phyloP scores from a whole-genome alignment of 805 yeast genomes.

The Kluyveromyces aestuarii region DNA sequence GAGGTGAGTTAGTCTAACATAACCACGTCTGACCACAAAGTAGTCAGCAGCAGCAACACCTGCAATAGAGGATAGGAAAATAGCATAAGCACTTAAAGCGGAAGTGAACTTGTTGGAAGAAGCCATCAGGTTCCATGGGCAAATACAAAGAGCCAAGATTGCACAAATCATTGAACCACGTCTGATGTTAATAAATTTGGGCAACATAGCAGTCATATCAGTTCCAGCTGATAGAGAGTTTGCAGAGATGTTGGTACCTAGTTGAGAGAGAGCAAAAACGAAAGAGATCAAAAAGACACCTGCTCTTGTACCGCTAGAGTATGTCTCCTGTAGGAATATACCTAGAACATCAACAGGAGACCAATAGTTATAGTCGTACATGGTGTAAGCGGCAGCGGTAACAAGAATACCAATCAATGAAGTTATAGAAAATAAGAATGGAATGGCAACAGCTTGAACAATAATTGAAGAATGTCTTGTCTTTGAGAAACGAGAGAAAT shows the following conservation, averaged over 20 bases:
- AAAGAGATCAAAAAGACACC: constrained; percentile 71
- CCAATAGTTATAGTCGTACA: constrained; percentile 72
- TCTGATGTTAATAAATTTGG: constrained; percentile 59
- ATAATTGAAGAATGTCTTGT: constrained; percentile 42
- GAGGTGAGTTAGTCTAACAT: constrained; percentile 52
- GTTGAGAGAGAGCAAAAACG: constrained; percentile 65
- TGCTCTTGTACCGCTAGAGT: constrained; percentile 52
- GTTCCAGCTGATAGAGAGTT: constrained; percentile 67
- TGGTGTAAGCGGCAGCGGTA: constrained; percentile 62
- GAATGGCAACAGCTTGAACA: constrained; percentile 60
- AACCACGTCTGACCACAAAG: constrained; percentile 65
- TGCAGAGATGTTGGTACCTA: constrained; percentile 70
- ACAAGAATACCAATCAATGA: constrained; percentile 80
- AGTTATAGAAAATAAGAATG: constrained; percentile 69
- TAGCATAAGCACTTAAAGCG: constrained; percentile 71
- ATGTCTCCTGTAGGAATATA: constrained; percentile 45
- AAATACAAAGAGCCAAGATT: constrained; percentile 53
- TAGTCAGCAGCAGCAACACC: constrained; percentile 69
- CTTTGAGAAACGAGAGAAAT: constrained; percentile 75
- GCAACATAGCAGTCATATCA: constrained; percentile 58
- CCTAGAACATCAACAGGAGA: constrained; percentile 71
- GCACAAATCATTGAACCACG: constrained; percentile 80
- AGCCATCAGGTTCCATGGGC: constrained; percentile 76
- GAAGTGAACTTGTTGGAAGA: constrained; percentile 69
- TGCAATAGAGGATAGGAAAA: constrained; percentile 74